Evolutionary conservation across 1,139 yeast genomes (phyloP), one percentile per base, ranked within the genome.

Genomic region (Scheffersomyces cryptocercus): DNA sequence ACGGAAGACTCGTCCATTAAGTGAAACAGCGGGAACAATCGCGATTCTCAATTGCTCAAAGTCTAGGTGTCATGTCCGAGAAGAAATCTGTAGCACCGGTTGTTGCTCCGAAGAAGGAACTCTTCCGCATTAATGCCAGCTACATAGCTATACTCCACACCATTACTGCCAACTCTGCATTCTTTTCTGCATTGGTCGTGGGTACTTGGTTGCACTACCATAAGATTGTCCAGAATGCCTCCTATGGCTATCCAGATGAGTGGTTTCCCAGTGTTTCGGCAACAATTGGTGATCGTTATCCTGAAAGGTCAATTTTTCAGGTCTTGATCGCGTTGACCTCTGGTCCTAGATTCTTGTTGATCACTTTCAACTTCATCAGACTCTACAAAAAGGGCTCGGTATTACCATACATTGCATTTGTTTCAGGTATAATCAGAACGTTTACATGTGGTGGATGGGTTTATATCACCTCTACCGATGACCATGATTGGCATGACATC

Each of bases 191-290:
- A 2, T 73, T 90, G 31, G 63, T 75, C 0, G 82, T 87, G 32
- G 97, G 96, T 4, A 80, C 81, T 51, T 71, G 71, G 46, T 73
- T 90, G 12, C 97, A 90, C 64, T 90, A 84, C 63, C 71, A 85
- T 49, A 91, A 93, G 62, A 93, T 93, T 58, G 97, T 93, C 10
- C 75, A 84, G 56, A 93, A 93, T 62, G 85, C 93, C 37, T 81
- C 82, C 49, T 91, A 74, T 59, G 95, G 96, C 0, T 93, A 88
- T 60, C 99, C 99, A 1, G 95, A 90, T 47, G 99, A 93, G 65
- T 93, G 99, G 99, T 91, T 93, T 59, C 99, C 99, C 1, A 85
- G 95, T 56, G 99, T 93, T 2, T 86, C 96, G 29, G 98, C 99
- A 1, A 81, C 99, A 1, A 93, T 93, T 61, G 99, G 99, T 40